Conservation (phyloP, 1,139 yeast genomes). For the Pichia sp. region DNA sequence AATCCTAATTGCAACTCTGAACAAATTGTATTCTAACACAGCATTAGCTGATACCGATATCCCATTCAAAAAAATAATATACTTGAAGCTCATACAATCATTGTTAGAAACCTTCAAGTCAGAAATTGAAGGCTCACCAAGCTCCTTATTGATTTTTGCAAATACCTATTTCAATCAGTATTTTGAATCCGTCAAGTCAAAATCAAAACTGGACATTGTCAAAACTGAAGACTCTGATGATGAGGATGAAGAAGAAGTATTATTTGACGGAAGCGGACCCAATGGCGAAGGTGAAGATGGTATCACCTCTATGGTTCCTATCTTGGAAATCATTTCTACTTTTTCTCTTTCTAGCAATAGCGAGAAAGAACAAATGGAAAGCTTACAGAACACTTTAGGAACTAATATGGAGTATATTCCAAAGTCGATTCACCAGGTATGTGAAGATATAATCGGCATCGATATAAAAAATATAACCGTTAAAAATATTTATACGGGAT, state of each 20-base stretch:
- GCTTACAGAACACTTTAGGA: conserved; percentile 10
- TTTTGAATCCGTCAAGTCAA: conserved; percentile 5
- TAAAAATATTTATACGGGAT: not conserved
- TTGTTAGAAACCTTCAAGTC: conserved; percentile 60
- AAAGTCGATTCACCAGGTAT: conserved; percentile 1
- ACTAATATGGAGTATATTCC: conserved; percentile 8
- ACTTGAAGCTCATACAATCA: conserved; percentile 60
- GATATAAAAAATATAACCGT: not conserved
- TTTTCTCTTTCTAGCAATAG: conserved; percentile 2
- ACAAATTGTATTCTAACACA: conserved; percentile 52
- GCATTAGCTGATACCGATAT: conserved; percentile 36
- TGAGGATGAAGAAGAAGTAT: conserved; percentile 35
- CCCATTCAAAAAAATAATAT: conserved; percentile 55
- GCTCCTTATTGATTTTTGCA: conserved; percentile 12
- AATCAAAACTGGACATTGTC: conserved; percentile 11
- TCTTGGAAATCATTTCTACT: conserved; percentile 13
- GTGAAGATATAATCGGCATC: conserved; percentile 5
- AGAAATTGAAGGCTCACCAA: conserved; percentile 57
- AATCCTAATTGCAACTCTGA: conserved; percentile 50
- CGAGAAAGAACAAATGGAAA: conserved; percentile 13
- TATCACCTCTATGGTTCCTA: conserved; percentile 25
- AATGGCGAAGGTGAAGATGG: conserved; percentile 29
- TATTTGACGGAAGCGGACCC: conserved; percentile 32
- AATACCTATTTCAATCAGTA: conserved; percentile 10
- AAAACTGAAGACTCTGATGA: conserved; percentile 32